These are phyloP conservation scores for Nosema bombycis DNA, from an alignment of 371 early-diverging fungal species.

Conservation along the genomic window DNA sequence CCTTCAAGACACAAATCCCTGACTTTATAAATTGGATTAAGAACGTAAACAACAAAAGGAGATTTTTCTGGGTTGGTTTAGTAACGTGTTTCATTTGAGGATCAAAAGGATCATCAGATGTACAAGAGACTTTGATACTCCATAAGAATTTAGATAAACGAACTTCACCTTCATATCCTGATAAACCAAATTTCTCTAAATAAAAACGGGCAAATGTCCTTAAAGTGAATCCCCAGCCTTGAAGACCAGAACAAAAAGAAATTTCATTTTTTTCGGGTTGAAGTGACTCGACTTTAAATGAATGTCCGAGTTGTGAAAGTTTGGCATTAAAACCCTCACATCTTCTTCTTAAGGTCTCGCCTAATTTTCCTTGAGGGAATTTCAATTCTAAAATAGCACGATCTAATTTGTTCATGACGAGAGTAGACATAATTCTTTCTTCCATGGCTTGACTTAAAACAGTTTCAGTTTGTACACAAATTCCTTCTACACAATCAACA, in stretches of 20 bases:
- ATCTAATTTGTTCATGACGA: constrained; percentile 98
- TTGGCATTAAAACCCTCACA: constrained; percentile 65
- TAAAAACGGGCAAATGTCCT: constrained; percentile 92
- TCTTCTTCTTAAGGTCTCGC: constrained; percentile 64
- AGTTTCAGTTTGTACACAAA: constrained; percentile 98
- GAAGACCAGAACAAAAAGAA: constrained; percentile 96
- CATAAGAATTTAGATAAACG: constrained; percentile 61
- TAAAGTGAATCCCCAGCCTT: constrained; percentile 99
- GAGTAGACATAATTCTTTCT: constrained; percentile 94
- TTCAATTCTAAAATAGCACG: constrained; percentile 94
- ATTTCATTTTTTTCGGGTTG: constrained; percentile 70
- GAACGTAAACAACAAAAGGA: constrained; percentile 92
- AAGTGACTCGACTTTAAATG: constrained; percentile 53
- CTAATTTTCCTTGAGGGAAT: constrained; percentile 83
- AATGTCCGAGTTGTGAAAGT: constrained; percentile 50
- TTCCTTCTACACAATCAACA: constrained; percentile 96
- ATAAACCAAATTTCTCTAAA: constrained; percentile 89
- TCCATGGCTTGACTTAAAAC: constrained; percentile 96
- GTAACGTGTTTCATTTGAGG: constrained; percentile 53
- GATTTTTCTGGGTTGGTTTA: constrained; percentile 71
- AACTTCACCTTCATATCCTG: constrained; percentile 75
- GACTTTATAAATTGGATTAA: constrained; percentile 94
- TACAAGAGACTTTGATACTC: constrained; percentile 61
- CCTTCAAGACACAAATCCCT: constrained; percentile 88
- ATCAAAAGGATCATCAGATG: constrained; percentile 62